A percentile compares a stretch with the other conserved stretches of the same genome.
Conservation (phyloP, 2,329 filamentous ascomycete genomes). For the Cladobotryum mycophilum region DNA sequence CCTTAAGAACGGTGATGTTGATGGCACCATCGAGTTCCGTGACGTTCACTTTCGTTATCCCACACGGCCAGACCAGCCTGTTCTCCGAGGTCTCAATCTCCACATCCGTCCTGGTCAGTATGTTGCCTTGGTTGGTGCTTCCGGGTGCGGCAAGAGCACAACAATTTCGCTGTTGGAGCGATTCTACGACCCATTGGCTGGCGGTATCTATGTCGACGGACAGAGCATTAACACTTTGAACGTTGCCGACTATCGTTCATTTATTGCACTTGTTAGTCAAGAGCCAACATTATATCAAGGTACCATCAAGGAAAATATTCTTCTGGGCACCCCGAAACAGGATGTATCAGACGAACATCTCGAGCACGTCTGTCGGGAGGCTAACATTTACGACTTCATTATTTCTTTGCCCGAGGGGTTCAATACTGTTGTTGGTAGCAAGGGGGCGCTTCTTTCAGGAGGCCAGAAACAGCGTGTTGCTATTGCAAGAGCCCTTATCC, state of each 20-base stretch:
- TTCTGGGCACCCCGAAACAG: slow-evolving; percentile 65
- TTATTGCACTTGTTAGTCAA: slow-evolving; percentile 84
- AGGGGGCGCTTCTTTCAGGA: slow-evolving; percentile 78
- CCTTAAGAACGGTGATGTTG: slow-evolving; percentile 49
- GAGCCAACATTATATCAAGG: slow-evolving; percentile 94
- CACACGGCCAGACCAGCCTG: slow-evolving; percentile 83
- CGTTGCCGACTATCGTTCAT: slow-evolving; percentile 76
- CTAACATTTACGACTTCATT: slow-evolving; percentile 92
- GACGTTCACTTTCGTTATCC: slow-evolving; percentile 94
- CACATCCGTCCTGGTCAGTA: slow-evolving; percentile 72
- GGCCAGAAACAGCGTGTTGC: slow-evolving; percentile 94
- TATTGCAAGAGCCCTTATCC: slow-evolving; percentile 83
- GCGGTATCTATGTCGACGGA: slow-evolving; percentile 75
- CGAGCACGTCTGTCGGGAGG: slow-evolving; percentile 74
- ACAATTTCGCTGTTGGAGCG: slow-evolving; percentile 88
- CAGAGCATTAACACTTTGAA: slow-evolving; percentile 76
- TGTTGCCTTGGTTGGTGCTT: slow-evolving; percentile 85
- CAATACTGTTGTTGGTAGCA: slow-evolving; percentile 77
- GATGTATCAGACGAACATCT: slow-evolving; percentile 66
- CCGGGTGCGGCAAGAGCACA: slow-evolving; percentile 89
- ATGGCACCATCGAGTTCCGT: slow-evolving; percentile 81
- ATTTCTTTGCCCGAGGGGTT: slow-evolving; percentile 80
- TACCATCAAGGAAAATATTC: slow-evolving; percentile 82
- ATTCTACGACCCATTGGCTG: slow-evolving; percentile 84
- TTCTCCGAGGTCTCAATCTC: slow-evolving; percentile 77